Percentiles rank a stretch among this genome's conserved stretches.
These are phyloP conservation scores for Starmerella powellii DNA, from an alignment of 805 yeast genomes.

Conservation along the genomic window DNA sequence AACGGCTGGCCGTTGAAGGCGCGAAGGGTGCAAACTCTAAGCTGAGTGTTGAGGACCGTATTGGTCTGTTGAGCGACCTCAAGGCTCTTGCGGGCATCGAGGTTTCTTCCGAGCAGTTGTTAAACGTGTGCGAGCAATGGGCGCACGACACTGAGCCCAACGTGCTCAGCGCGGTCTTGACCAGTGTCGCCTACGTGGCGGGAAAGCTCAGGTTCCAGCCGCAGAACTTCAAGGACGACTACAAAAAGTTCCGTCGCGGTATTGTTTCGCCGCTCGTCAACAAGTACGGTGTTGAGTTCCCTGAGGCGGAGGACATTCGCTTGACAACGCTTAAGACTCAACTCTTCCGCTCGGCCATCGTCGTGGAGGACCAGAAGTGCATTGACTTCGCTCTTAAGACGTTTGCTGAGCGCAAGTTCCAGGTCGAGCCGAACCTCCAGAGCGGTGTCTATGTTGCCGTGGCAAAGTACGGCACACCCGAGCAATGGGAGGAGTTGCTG, in stretches of 20 bases:
- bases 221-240: constrained; percentile 31
- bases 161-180: constrained; percentile 43
- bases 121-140: constrained; percentile 43
- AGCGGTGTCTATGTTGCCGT: constrained; percentile 52
- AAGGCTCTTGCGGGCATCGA: constrained; percentile 42
- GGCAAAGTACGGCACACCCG: constrained; percentile 50
- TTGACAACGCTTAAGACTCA: constrained; percentile 56
- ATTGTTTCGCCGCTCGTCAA: constrained; percentile 45
- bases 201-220: constrained; percentile 41
- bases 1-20: constrained; percentile 43
- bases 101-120: constrained; percentile 36
- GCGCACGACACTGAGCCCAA: constrained; percentile 35
- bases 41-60: constrained; percentile 47
- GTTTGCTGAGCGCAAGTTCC: constrained; percentile 52
- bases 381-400: constrained; percentile 29
- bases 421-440: constrained; percentile 62
- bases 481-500: constrained; percentile 51
- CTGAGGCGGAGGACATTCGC: constrained; percentile 40
- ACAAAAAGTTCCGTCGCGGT: constrained; percentile 38
- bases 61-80: constrained; percentile 53
- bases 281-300: constrained; percentile 54
- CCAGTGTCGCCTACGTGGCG: constrained; percentile 34
- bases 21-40: constrained; percentile 36
- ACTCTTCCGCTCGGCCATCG: constrained; percentile 33
- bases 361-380: constrained; percentile 28